phyloP scores from a whole-genome alignment of 345 rosid species.

The Eucalyptus dawsonii region DNA sequence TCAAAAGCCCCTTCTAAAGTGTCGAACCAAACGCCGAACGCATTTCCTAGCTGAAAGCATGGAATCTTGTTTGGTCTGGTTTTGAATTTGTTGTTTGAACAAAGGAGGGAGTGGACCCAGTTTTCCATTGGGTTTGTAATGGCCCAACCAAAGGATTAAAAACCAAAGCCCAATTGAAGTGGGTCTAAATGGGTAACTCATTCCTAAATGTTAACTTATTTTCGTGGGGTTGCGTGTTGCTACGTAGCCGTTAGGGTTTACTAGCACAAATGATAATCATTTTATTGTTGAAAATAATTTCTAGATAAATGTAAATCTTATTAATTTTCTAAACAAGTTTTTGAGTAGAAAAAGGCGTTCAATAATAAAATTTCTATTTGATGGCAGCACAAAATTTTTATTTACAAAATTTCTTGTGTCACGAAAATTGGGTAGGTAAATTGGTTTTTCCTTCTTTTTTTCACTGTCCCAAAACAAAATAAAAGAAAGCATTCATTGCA shows the following conservation, averaged over 20 bases:
- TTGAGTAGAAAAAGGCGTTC: too few species aligned
- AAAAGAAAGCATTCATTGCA: accelerated
- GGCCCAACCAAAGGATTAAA: neutral
- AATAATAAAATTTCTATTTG: too few species aligned
- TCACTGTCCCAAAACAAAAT: neutral
- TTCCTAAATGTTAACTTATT: neutral
- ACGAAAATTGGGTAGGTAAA: neutral
- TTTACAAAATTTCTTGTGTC: neutral
- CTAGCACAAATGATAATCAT: too few species aligned
- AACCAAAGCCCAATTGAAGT: neutral
- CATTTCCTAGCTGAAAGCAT: neutral
- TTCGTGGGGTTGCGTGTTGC: neutral
- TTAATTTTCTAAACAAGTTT: accelerated
- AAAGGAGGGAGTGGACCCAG: neutral
- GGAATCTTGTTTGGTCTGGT: neutral
- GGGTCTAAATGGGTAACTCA: neutral
- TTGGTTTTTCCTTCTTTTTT: neutral
- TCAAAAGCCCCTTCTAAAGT: too few species aligned
- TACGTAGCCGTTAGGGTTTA: accelerated
- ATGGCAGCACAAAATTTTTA: accelerated
- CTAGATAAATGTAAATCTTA: too few species aligned
- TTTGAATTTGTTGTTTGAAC: neutral
- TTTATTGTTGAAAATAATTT: too few species aligned
- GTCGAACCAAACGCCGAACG: too few species aligned
- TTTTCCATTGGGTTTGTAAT: neutral